Base-by-base conservation (phyloP, 169 alveolate genomes). In the Theileria equi region DNA sequence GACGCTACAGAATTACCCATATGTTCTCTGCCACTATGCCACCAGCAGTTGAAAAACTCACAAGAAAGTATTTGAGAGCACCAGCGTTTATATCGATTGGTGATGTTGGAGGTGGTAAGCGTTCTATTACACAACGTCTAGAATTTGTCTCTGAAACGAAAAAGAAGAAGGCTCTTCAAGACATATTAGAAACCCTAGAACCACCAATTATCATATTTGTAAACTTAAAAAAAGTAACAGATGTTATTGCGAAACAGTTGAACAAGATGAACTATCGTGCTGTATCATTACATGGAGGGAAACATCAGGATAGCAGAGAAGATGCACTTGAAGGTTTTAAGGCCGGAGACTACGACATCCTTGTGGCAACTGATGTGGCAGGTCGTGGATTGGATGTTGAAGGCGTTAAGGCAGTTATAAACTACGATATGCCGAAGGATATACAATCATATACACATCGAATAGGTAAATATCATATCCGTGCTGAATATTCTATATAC, bases 301-400 rank as follows among this genome's bases (percentile, higher is more conserved):
- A 92, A 70, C 89, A 90, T 35, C 97, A 96, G 72, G 94, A 93
- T 29, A 66, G 82, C 45, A 91, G 99, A 82, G 98, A 96, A 72
- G 91, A 88, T 13, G 94, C 97, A 4, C 88, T 94, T 32, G 89
- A 88, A 53, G 81, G 89, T 19, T 95, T 97, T 54, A 94, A 92
- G 81, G 82, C 83, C 25, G 97, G 97, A 10, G 87, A 87, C 1
- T 81, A 82, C 34, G 98, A 94, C 72, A 93, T 96, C 48, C 81
- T 96, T 63, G 98, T 97, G 29, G 98, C 99, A 35, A 96, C 99
- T 6, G 99, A 98, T 87, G 98, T 98, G 34, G 98, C 98, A 26
- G 97, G 98, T 64, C 57, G 99, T 52, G 99, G 99, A 36, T 72
- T 97, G 13, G 99, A 97, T 81, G 94, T 97, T 31, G 96, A 93